Percentiles rank a stretch among this genome's conserved stretches.
These are phyloP conservation scores for Sanghuangporus baumii DNA, from an alignment of 1,284 basidiomycete species.

Conservation along the genomic window DNA sequence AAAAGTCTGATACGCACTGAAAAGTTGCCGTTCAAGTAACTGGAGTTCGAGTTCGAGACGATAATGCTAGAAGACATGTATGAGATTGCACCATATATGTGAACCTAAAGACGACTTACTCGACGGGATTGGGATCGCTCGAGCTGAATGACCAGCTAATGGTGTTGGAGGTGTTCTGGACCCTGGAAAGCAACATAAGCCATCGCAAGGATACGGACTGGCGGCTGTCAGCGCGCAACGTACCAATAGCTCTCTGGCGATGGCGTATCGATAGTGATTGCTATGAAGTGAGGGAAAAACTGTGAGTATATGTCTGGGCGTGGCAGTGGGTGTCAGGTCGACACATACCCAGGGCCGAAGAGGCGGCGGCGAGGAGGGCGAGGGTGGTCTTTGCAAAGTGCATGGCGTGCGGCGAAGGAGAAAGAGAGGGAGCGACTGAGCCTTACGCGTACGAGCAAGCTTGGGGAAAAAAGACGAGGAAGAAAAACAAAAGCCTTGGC, in stretches of 20 bases:
- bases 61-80: constrained; percentile 22
- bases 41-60: constrained; percentile 30
- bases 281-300: constrained; percentile 19
- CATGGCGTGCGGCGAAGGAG: constrained; percentile 1
- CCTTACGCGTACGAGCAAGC: not conserved
- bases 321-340: not conserved
- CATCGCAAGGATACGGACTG: not conserved
- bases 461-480: constrained; percentile 8
- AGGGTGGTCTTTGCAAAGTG: constrained; percentile 23
- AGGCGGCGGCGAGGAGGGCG: constrained; percentile 26
- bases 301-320: not conserved
- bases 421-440: not conserved
- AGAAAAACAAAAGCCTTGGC: not conserved
- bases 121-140: constrained; percentile 32
- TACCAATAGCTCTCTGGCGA: constrained; percentile 32
- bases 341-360: constrained; percentile 29
- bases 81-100: not conserved
- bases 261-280: constrained; percentile 30
- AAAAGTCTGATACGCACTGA: constrained; percentile 18
- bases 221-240: constrained; percentile 5
- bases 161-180: constrained; percentile 31
- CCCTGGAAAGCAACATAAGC: constrained; percentile 24
- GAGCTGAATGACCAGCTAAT: constrained; percentile 31
- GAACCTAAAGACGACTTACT: constrained; percentile 14
- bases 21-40: constrained; percentile 33